These are phyloP conservation scores for Parascedosporium putredinis DNA, from an alignment of 2,329 filamentous ascomycete species.

Conservation along the genomic window DNA sequence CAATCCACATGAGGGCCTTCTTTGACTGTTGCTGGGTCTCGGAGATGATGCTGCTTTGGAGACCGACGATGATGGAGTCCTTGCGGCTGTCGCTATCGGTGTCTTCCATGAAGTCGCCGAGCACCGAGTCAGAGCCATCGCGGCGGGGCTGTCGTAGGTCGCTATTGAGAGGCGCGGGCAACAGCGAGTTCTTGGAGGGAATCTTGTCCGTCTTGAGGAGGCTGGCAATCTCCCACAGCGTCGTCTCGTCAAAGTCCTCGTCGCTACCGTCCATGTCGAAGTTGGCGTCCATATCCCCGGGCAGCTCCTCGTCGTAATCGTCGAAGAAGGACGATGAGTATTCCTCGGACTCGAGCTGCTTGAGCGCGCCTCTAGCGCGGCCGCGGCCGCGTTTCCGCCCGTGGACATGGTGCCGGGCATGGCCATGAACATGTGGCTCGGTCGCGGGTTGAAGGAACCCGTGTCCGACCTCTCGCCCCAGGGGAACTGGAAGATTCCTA, in stretches of 20 bases:
- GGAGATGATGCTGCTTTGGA: constrained; percentile 17
- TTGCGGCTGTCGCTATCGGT: constrained; percentile 21
- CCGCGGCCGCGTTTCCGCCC: constrained; percentile 22
- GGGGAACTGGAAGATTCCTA: constrained; percentile 56
- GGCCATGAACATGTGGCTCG: constrained; percentile 27
- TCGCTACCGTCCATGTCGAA: constrained; percentile 28
- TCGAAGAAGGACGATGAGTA: constrained; percentile 48
- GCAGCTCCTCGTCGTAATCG: constrained; percentile 44
- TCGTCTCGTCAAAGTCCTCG: constrained; percentile 50
- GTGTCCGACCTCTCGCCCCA: constrained; percentile 55
- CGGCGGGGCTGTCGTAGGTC: constrained; percentile 9
- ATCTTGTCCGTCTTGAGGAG: constrained; percentile 42
- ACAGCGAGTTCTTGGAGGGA: constrained; percentile 40
- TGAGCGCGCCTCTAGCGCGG: constrained; percentile 22
- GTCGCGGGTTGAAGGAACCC: constrained; percentile 30
- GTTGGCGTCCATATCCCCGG: constrained; percentile 22
- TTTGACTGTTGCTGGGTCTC: constrained; percentile 4
- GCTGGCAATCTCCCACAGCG: constrained; percentile 53
- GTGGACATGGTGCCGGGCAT: constrained; percentile 43
- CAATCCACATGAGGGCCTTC: not conserved
- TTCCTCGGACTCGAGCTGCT: constrained; percentile 27
- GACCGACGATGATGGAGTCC: constrained; percentile 19
- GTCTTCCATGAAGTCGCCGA: constrained; percentile 10
- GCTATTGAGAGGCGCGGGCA: constrained; percentile 22
- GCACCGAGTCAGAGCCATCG: not conserved